Conservation (phyloP, 345 rosid species). For the Eucalyptus albens region DNA sequence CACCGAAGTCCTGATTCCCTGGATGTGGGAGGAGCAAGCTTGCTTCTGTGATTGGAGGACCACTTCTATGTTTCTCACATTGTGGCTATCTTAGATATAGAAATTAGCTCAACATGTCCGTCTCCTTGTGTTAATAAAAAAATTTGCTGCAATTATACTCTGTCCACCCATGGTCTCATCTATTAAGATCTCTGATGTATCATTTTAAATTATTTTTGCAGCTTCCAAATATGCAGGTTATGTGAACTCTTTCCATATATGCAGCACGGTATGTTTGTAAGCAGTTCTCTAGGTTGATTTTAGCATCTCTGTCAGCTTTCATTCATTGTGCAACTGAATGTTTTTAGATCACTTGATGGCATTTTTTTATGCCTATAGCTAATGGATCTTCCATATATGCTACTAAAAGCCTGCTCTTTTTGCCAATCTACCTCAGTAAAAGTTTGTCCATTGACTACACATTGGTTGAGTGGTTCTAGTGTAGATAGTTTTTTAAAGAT, state of each 20-base stretch:
- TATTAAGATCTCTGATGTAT: not conserved
- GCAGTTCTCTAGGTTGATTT: not conserved
- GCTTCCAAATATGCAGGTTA: slow-evolving; percentile 87
- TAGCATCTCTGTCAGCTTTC: not conserved
- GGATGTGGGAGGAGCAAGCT: not conserved
- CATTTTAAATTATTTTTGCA: not conserved
- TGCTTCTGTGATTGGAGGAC: not conserved
- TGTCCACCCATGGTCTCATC: not conserved
- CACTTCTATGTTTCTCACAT: not conserved
- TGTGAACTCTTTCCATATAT: slow-evolving; percentile 9
- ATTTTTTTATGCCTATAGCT: not conserved
- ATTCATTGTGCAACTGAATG: not conserved
- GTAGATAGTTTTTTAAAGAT: not conserved
- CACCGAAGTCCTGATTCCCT: not conserved
- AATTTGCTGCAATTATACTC: not conserved
- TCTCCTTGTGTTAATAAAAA: not conserved
- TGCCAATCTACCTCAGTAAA: not conserved
- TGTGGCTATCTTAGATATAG: not conserved
- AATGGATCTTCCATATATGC: not conserved
- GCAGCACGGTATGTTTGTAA: slow-evolving; percentile 38
- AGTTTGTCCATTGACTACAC: not conserved
- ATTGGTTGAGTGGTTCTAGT: not conserved
- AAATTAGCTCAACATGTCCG: not conserved
- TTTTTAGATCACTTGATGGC: not conserved
- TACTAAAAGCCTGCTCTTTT: not conserved